Conservation (phyloP, 2,329 filamentous ascomycete genomes). For the Zymoseptoria crescenta region DNA sequence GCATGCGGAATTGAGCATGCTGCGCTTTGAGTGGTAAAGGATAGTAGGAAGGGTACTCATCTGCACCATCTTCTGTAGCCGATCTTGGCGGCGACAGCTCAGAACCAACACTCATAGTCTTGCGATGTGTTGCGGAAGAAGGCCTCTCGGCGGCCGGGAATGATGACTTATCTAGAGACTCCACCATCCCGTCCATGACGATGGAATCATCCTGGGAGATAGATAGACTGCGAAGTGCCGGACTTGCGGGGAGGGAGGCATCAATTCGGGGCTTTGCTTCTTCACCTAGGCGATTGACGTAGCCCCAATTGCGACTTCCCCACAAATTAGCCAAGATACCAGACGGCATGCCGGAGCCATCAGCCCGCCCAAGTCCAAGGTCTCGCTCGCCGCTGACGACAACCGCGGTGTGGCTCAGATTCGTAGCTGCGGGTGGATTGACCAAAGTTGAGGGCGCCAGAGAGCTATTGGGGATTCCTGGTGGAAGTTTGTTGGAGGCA, state of each 20-base stretch:
- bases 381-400: slow-evolving; percentile 70
- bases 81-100: slow-evolving; percentile 9
- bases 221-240: slow-evolving; percentile 8
- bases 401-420: slow-evolving; percentile 77
- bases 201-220: slow-evolving; percentile 25
- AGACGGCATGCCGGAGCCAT: slow-evolving; percentile 66
- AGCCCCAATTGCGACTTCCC: slow-evolving; percentile 79
- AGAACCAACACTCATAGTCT: slow-evolving; percentile 23
- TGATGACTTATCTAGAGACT: slow-evolving; percentile 8
- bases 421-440: slow-evolving; percentile 74
- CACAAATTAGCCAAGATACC: slow-evolving; percentile 89
- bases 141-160: slow-evolving; percentile 2
- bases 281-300: slow-evolving; percentile 54
- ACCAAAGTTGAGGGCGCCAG: slow-evolving; percentile 77
- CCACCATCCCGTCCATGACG: slow-evolving; percentile 25
- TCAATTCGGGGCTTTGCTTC: slow-evolving; percentile 34
- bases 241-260: slow-evolving; percentile 9
- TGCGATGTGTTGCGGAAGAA: slow-evolving; percentile 20
- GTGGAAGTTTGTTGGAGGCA: slow-evolving; percentile 21
- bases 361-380: slow-evolving; percentile 51
- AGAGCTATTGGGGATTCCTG: slow-evolving; percentile 41
- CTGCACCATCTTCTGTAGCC: slow-evolving; percentile 27
- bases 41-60: slow-evolving; percentile 66
- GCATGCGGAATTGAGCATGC: slow-evolving; percentile 83
- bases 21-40: slow-evolving; percentile 66